Evolutionary conservation across 1,284 basidiomycete genomes (phyloP), one percentile per base, ranked within the genome.

Genomic region (Cerrena zonata): DNA sequence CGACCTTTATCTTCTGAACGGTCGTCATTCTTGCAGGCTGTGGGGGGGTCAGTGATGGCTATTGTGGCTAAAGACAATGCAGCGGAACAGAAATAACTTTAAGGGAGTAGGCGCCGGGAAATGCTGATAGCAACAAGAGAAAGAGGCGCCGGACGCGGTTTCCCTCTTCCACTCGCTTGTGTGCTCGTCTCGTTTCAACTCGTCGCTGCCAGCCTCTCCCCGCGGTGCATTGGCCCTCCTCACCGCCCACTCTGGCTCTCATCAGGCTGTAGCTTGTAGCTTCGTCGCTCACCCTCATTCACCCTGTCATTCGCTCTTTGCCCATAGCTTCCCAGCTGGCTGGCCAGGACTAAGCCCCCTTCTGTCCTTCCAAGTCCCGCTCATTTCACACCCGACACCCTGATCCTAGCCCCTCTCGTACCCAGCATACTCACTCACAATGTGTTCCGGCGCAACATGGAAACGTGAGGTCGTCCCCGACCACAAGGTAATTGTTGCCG

Each of bases 381-480:
- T 51, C 53, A 52, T 48, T 52, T 56, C 46, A 53, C 57, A 57
- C 51, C 56, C 56, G 50, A 34, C 30, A 34, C 30, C 58, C 53
- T 50, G 38, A 19, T 22, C 3, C 19, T 23, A 18, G 48, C 30
- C 39, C 44, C 54, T n/a, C 50, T 47, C 45, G 45, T 37, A 49
- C 41, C 21, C 41, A 38, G 19, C 19, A 50, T 51, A 22, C 55
- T 59, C 36, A 47, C 55, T 54, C 53, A 64, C 73, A 70, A 91
- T 93, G 91, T 80, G 80, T 66, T 74, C 77, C 55, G 86, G 82
- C 61, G 78, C 86, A 34, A 81, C 86, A 62, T 97, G 94, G 94
- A 98, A 99, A 76, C 82, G 95, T 65, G 95, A 98, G 76, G 82
- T 90, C 61, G 94, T 99, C 42, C 91, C 90, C 52, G 95, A 98